These are phyloP conservation scores for Catenaria anguillulae DNA, from an alignment of 371 early-diverging fungal genomes.

Conservation along the genomic window DNA sequence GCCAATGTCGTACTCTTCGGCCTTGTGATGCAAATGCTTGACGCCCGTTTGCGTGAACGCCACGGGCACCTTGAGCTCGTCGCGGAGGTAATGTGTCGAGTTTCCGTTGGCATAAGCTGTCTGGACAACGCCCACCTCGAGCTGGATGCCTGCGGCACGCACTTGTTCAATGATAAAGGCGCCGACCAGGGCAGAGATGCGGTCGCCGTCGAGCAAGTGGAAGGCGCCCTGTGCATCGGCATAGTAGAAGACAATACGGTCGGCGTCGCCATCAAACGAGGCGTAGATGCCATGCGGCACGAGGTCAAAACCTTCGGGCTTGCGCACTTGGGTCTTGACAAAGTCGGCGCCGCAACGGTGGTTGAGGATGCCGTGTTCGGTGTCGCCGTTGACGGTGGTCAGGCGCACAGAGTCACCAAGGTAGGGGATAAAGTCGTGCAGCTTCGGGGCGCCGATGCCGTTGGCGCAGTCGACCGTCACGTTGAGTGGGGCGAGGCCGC, in stretches of 20 bases:
- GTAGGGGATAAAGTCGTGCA: slow-evolving; percentile 50
- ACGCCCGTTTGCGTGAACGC: slow-evolving; percentile 96
- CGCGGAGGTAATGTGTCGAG: slow-evolving; percentile 70
- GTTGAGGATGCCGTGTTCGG: slow-evolving; percentile 60
- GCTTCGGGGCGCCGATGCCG: slow-evolving; percentile 92
- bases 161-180: slow-evolving; percentile 79
- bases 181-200: slow-evolving; percentile 87
- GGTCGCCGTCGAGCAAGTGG: slow-evolving; percentile 92
- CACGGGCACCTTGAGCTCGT: slow-evolving; percentile 69
- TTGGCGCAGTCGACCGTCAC: slow-evolving; percentile 79
- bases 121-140: slow-evolving; percentile 93
- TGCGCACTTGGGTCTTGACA: slow-evolving; percentile 79
- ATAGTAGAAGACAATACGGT: slow-evolving; percentile 95
- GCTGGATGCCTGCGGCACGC: slow-evolving; percentile 49
- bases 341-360: slow-evolving; percentile 93
- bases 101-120: slow-evolving; percentile 98
- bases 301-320: slow-evolving; percentile 53
- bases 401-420: slow-evolving; percentile 50
- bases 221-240: slow-evolving; percentile 53
- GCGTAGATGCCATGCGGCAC: slow-evolving; percentile 56
- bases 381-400: slow-evolving; percentile 56
- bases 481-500: slow-evolving; percentile 20
- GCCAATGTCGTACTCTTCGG: slow-evolving; percentile 92
- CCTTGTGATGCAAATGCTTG: slow-evolving; percentile 98
- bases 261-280: slow-evolving; percentile 98